Percentiles rank a stretch among this genome's conserved stretches.
phyloP scores from a whole-genome alignment of 495 filamentous ascomycete species.

The Lentithecium fluviatile region DNA sequence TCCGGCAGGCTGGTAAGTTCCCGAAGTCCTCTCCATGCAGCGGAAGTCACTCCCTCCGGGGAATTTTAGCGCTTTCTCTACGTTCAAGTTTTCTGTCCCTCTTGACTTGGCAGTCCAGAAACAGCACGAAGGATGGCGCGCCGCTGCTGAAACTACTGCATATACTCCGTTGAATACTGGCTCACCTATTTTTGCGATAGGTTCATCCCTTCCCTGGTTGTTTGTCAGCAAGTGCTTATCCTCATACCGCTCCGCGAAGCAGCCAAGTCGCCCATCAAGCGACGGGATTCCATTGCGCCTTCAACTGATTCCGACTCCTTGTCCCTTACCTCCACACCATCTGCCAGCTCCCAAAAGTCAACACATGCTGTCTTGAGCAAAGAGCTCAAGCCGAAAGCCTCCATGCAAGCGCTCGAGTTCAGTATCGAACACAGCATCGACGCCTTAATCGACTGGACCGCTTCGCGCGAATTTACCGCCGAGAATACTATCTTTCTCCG shows the following conservation, averaged over 20 bases:
- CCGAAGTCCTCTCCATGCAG: conserved; percentile 1
- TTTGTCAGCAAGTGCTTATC: conserved; percentile 40
- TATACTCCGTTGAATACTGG: background rate
- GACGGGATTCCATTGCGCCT: conserved; percentile 6
- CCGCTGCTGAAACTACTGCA: no score
- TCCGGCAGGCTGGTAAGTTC: conserved; percentile 41
- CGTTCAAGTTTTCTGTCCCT: background rate
- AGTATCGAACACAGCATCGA: conserved; percentile 36
- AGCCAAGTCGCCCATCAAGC: conserved; percentile 17
- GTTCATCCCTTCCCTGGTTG: conserved; percentile 40
- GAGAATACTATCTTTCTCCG: conserved; percentile 44
- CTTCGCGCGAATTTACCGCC: conserved; percentile 40
- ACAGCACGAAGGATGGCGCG: no score
- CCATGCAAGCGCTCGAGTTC: conserved; percentile 39
- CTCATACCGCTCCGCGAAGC: conserved; percentile 39
- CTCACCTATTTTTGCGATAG: conserved; percentile 22
- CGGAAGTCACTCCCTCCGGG: conserved; percentile 1
- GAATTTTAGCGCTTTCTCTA: background rate
- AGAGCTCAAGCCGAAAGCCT: conserved; percentile 33
- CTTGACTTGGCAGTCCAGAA: no score
- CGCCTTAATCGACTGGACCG: conserved; percentile 39
- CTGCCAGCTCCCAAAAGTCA: conserved; percentile 9
- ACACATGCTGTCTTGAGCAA: conserved; percentile 6
- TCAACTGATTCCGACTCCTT: conserved; percentile 4
- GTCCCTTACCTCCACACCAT: background rate